Percentiles rank a stretch among this genome's conserved stretches.
These are phyloP conservation scores for Mycena pura DNA, from an alignment of 768 basidiomycete species.

Conservation along the genomic window DNA sequence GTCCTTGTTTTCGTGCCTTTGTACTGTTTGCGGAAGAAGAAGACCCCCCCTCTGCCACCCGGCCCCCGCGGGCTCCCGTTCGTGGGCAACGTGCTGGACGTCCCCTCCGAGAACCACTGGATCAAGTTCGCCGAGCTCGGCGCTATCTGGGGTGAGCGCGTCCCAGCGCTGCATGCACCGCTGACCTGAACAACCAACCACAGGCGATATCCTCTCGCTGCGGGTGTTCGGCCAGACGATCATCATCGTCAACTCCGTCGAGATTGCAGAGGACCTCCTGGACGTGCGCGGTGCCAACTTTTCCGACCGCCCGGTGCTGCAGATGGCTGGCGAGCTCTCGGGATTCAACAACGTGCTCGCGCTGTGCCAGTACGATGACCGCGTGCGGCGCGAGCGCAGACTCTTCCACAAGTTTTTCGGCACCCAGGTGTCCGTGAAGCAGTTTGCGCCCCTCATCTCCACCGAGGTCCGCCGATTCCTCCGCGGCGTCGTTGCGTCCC, in stretches of 20 bases:
- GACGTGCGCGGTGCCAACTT: slow-evolving; percentile 59
- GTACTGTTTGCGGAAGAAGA: too few species aligned
- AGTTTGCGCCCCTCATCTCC: background rate
- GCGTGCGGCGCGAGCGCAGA: slow-evolving; percentile 17
- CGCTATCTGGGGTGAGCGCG: too few species aligned
- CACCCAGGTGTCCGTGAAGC: background rate
- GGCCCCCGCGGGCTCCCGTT: too few species aligned
- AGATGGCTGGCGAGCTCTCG: slow-evolving; percentile 46
- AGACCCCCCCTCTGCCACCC: too few species aligned
- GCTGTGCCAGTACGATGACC: slow-evolving; percentile 20
- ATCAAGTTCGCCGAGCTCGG: too few species aligned
- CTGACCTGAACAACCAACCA: background rate
- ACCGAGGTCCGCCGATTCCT: background rate
- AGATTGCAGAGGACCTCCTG: slow-evolving; percentile 53
- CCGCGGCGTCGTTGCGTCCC: background rate
- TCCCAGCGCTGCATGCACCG: too few species aligned
- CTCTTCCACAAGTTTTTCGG: slow-evolving; percentile 20
- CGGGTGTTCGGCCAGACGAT: slow-evolving; percentile 52
- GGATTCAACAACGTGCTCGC: slow-evolving; percentile 25
- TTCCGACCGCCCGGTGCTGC: slow-evolving; percentile 57
- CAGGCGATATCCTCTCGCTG: slow-evolving; percentile 43
- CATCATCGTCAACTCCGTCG: slow-evolving; percentile 49
- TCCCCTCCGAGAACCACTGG: too few species aligned
- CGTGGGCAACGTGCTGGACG: too few species aligned
- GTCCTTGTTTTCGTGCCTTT: too few species aligned